Conservation (phyloP, 1,284 basidiomycete genomes). For the Ustilago sp. region DNA sequence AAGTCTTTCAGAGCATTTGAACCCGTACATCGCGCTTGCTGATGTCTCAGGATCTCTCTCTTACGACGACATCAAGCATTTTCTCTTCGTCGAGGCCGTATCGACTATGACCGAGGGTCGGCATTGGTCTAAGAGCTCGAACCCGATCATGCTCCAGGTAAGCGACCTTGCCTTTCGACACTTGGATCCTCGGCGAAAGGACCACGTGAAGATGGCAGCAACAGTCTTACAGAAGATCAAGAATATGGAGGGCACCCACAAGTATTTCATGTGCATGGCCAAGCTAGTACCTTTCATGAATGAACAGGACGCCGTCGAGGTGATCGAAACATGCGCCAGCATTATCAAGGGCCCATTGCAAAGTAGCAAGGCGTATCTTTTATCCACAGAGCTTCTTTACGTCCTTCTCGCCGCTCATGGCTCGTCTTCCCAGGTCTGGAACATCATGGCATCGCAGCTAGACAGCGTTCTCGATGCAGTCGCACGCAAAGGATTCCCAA, state of each 20-base stretch:
- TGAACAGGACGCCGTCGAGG: slow-evolving; percentile 2
- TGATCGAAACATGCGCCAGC: slow-evolving; percentile 6
- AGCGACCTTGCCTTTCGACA: slow-evolving; percentile 21
- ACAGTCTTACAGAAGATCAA: background rate
- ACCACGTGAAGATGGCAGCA: slow-evolving; percentile 16
- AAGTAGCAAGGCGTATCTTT: background rate
- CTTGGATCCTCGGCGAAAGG: slow-evolving; percentile 25
- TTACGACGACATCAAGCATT: slow-evolving; percentile 19
- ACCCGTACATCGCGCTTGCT: slow-evolving; percentile 20
- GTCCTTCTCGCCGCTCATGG: slow-evolving; percentile 9
- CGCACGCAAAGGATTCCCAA: background rate
- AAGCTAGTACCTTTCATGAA: slow-evolving; percentile 28
- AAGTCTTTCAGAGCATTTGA: background rate
- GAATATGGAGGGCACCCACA: background rate
- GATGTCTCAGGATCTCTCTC: slow-evolving; percentile 18
- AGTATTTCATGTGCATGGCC: slow-evolving; percentile 14
- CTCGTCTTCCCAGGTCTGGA: slow-evolving; percentile 7
- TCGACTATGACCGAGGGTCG: background rate
- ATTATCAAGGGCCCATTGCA: background rate
- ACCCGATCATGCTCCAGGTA: slow-evolving; percentile 10
- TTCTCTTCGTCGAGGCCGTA: slow-evolving; percentile 25
- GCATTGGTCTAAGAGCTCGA: background rate
- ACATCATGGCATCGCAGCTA: background rate
- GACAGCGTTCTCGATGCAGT: slow-evolving; percentile 11
- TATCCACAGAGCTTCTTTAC: slow-evolving; percentile 17